Percentiles rank a stretch among this genome's conserved stretches.
Evolutionary conservation across 192 early-diverging fungal species (phyloP).

Genomic region (Coemansia sp.): DNA sequence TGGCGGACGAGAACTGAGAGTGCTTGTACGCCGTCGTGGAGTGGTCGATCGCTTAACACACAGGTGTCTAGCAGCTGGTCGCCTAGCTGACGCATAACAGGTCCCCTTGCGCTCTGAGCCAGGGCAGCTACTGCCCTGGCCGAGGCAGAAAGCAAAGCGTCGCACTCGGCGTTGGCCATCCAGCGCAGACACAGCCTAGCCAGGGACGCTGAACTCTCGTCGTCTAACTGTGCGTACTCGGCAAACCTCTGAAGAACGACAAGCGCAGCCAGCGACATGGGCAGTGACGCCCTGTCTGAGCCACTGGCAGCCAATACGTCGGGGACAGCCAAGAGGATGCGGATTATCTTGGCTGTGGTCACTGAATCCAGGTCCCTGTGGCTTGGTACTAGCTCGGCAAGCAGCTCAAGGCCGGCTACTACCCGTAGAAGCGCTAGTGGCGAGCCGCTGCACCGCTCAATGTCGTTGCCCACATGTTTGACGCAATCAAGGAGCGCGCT

Average conservation of each 20-base stretch:
- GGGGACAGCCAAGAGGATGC: conserved; percentile 12
- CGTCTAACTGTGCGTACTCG: conserved; percentile 18
- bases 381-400: conserved; percentile 39
- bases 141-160: conserved; percentile 15
- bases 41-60: conserved; percentile 30
- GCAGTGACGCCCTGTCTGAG: not conserved
- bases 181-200: conserved; percentile 28
- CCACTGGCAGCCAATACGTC: conserved; percentile 1
- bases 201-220: conserved; percentile 17
- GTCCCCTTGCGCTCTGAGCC: conserved; percentile 7
- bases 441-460: not conserved
- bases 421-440: not conserved
- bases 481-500: conserved; percentile 31
- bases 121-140: conserved; percentile 13
- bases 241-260: conserved; percentile 20
- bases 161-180: conserved; percentile 7
- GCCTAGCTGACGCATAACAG: conserved; percentile 30
- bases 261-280: conserved; percentile 21
- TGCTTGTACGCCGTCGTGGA: conserved; percentile 26
- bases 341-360: conserved; percentile 18
- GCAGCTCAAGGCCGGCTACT: conserved; percentile 34
- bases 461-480: not conserved
- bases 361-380: conserved; percentile 6
- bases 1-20: conserved; percentile 19
- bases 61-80: conserved; percentile 24